Conservation (phyloP, 2,329 filamentous ascomycete species). For the Aspergillus sp. region DNA sequence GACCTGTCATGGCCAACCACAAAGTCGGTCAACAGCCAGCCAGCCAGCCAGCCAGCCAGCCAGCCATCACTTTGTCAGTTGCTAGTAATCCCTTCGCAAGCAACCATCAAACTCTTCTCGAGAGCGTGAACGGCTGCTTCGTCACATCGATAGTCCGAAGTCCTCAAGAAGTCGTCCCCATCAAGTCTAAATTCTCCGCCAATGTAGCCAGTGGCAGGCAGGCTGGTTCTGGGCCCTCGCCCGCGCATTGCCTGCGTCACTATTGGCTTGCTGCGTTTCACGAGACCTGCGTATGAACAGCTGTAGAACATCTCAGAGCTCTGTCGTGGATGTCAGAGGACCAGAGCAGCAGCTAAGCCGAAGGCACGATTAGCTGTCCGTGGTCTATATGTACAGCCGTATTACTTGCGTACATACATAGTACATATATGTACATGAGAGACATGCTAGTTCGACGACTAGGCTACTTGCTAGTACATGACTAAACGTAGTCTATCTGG, state of each 20-base stretch:
- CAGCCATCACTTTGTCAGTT: too few relatives aligned
- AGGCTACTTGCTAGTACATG: not conserved
- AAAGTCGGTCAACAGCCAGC: too few relatives aligned
- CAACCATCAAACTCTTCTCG: too few relatives aligned
- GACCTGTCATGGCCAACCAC: too few relatives aligned
- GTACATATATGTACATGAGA: not conserved
- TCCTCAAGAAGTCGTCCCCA: not conserved
- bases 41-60: too few relatives aligned
- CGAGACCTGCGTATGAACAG: constrained; percentile 3
- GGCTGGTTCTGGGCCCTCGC: not conserved
- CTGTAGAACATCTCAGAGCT: constrained; percentile 1
- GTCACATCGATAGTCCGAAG: too few relatives aligned
- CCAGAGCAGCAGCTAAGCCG: not conserved
- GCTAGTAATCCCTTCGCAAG: too few relatives aligned
- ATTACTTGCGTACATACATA: not conserved
- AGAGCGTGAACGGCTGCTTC: too few relatives aligned
- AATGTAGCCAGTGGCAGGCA: not conserved
- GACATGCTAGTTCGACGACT: too few relatives aligned
- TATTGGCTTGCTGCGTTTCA: constrained; percentile 6
- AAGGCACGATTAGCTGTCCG: not conserved
- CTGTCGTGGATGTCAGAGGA: not conserved
- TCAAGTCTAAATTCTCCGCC: constrained; percentile 3
- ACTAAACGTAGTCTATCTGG: not conserved
- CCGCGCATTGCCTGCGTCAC: not conserved
- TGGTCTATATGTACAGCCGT: not conserved